Conservation (phyloP, 371 early-diverging fungal species). For the Blakeslea trispora region DNA sequence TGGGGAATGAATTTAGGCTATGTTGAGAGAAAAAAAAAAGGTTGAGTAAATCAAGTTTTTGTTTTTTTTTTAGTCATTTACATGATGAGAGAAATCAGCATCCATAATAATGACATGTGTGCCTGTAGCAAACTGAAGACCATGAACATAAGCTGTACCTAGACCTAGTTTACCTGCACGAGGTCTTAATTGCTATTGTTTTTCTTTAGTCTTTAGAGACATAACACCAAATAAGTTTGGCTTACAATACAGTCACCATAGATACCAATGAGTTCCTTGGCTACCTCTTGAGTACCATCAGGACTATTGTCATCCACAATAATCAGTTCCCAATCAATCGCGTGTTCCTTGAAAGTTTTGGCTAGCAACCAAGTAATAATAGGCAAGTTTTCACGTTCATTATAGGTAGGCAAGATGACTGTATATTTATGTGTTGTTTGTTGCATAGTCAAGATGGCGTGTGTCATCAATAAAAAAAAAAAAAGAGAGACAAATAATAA, state of each 20-base stretch:
- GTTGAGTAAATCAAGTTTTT: background rate
- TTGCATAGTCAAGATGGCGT: slow-evolving; percentile 49
- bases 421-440: slow-evolving; percentile 70
- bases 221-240: no score
- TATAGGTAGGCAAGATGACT: slow-evolving; percentile 98
- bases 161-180: slow-evolving; percentile 97
- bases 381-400: slow-evolving; percentile 97
- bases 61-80: slow-evolving; percentile 26
- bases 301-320: slow-evolving; percentile 98
- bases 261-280: slow-evolving; percentile 79
- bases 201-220: no score
- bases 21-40: background rate
- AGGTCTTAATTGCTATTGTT: slow-evolving; percentile 84
- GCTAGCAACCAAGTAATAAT: slow-evolving; percentile 92
- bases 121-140: slow-evolving; percentile 92
- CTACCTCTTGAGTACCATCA: slow-evolving; percentile 97
- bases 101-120: slow-evolving; percentile 98
- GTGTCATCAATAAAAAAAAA: slow-evolving; percentile 26
- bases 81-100: slow-evolving; percentile 99
- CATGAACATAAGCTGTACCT: slow-evolving; percentile 96
- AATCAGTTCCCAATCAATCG: slow-evolving; percentile 94
- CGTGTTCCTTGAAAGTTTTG: slow-evolving; percentile 81
- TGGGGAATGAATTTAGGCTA: slow-evolving; percentile 97
- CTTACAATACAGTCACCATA: slow-evolving; percentile 91
- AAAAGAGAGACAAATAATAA: slow-evolving; percentile 1